These are phyloP conservation scores for Rhodocollybia butyracea DNA, from an alignment of 768 basidiomycete species.

Conservation along the genomic window DNA sequence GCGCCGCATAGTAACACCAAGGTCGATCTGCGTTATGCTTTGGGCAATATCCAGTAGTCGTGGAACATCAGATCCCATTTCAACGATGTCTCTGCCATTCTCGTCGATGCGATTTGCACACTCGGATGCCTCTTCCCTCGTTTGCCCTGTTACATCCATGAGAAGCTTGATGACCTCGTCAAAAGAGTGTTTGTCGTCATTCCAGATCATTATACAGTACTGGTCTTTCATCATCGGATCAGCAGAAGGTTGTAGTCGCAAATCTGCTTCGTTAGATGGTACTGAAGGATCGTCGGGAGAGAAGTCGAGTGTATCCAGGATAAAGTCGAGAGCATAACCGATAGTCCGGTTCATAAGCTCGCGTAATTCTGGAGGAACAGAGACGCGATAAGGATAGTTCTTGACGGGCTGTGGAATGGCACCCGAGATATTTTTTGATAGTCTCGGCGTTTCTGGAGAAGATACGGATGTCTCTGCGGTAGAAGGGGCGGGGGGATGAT, in stretches of 20 bases:
- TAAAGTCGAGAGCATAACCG: slow-evolving; percentile 75
- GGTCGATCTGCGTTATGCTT: slow-evolving; percentile 80
- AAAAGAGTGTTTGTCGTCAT: slow-evolving; percentile 95
- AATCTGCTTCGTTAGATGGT: slow-evolving; percentile 62
- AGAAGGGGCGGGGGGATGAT: slow-evolving; percentile 59
- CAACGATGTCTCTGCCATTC: slow-evolving; percentile 78
- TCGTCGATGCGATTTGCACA: slow-evolving; percentile 67
- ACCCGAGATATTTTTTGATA: slow-evolving; percentile 38
- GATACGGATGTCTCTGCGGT: slow-evolving; percentile 16
- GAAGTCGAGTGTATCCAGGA: slow-evolving; percentile 78
- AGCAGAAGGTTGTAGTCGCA: slow-evolving; percentile 69
- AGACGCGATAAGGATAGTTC: slow-evolving; percentile 54
- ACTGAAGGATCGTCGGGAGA: slow-evolving; percentile 77
- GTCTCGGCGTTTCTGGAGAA: slow-evolving; percentile 36
- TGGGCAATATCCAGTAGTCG: slow-evolving; percentile 75
- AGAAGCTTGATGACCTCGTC: slow-evolving; percentile 81
- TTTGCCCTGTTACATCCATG: slow-evolving; percentile 50
- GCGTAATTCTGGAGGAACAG: slow-evolving; percentile 61
- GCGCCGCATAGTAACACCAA: slow-evolving; percentile 86
- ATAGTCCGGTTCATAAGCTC: slow-evolving; percentile 75
- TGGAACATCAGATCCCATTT: slow-evolving; percentile 56
- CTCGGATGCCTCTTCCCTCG: slow-evolving; percentile 54
- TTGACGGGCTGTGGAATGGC: slow-evolving; percentile 56
- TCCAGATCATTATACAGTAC: slow-evolving; percentile 87
- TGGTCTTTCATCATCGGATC: slow-evolving; percentile 80